Evolutionary conservation across 768 basidiomycete species (phyloP).

Genomic region (Russula sp.): DNA sequence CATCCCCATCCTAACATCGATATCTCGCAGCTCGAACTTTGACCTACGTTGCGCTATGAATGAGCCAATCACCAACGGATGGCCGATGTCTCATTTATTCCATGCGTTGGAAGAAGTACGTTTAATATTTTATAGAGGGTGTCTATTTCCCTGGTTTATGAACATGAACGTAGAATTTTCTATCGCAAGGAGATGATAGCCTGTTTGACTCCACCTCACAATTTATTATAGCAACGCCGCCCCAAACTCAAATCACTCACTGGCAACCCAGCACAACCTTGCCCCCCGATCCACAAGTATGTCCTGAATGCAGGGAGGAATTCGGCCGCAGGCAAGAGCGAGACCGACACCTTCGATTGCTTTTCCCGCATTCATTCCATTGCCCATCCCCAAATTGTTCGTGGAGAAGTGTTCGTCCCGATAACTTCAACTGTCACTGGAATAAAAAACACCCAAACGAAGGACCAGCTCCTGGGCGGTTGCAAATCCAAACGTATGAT

Average conservation of each 20-base stretch:
- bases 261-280: background rate
- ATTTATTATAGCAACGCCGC: background rate
- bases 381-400: background rate
- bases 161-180: background rate
- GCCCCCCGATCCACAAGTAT: background rate
- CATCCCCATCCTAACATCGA: too few species aligned
- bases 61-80: background rate
- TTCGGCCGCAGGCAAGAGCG: background rate
- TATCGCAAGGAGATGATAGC: background rate
- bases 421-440: background rate
- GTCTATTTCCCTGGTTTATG: background rate
- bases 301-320: background rate
- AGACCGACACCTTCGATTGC: background rate
- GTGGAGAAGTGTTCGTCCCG: background rate
- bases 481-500: background rate
- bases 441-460: background rate
- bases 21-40: background rate
- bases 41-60: background rate
- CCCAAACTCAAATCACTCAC: background rate
- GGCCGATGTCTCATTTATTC: too few species aligned
- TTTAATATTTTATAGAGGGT: too few species aligned
- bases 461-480: background rate
- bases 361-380: background rate
- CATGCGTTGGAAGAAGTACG: background rate
- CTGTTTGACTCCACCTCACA: background rate